Evolutionary conservation across 441 rosid species (phyloP), one percentile per base, ranked within the genome.

Genomic region (Croton laevigatus): DNA sequence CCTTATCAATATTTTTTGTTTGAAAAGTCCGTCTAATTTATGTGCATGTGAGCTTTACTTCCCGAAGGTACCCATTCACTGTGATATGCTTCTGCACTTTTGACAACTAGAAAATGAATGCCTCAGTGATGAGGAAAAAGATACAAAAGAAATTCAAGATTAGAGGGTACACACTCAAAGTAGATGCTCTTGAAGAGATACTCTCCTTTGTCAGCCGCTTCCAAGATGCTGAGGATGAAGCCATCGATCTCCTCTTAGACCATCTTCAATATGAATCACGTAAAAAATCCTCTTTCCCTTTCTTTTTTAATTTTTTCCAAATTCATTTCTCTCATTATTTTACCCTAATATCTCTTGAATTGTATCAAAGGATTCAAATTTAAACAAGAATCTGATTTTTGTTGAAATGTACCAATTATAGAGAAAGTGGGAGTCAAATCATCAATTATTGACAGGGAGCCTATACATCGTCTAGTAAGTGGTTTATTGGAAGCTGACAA

Each of bases 171-270:
- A 73, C 79, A 4, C 83, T 93, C 46, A 87, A 77, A 69, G 70
- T 82, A 51, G 97, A 89, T 40, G 93, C 95, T 51, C 84, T 91
- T 4, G 88, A 89, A n/a, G 88, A 85, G 74, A 77, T 91, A 71
- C 82, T 85, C 70, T 73, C 86, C 53, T 92, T 87, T 79, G 77
- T 83, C 70, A 77, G 75, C 42, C 91, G 84, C 65, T 94, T 88
- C 75, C 79, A 81, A 37, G 94, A 73, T 44, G 87, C 85, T 71
- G 85, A 85, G 66, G 97, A 86, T 62, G 92, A 89, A 44, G 91
- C 96, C 69, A 77, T 90, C 51, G 91, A 88, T 76, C 85, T 88
- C 72, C 93, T 92, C 69, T 90, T 94, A 65, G 99, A 94, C 66
- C 76, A 89, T 57, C 91, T 92, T 74, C 89, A 84, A n/a, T 75